These are phyloP conservation scores for Grosmannia clavigera DNA, from an alignment of 2,329 filamentous ascomycete species.

Conservation along the genomic window DNA sequence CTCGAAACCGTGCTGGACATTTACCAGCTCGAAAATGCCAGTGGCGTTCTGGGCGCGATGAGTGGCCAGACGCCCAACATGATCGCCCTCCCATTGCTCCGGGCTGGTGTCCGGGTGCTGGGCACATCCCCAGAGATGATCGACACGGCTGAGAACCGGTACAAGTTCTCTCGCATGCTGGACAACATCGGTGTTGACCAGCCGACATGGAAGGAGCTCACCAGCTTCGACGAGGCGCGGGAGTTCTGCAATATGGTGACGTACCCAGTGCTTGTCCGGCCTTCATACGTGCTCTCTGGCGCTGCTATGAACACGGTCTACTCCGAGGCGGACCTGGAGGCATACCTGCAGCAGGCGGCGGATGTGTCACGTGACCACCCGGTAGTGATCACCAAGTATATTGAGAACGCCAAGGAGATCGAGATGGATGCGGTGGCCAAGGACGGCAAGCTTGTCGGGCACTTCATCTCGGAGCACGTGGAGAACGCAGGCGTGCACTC, in stretches of 20 bases:
- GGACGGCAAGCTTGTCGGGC: slow-evolving; percentile 79
- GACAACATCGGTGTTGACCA: slow-evolving; percentile 92
- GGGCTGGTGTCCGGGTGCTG: slow-evolving; percentile 81
- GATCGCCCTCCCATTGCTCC: slow-evolving; percentile 80
- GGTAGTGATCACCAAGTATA: slow-evolving; percentile 98
- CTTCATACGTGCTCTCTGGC: slow-evolving; percentile 92
- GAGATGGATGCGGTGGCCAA: slow-evolving; percentile 98
- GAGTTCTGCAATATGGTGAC: slow-evolving; percentile 78
- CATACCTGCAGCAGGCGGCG: slow-evolving; percentile 77
- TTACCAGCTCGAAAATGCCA: slow-evolving; percentile 73
- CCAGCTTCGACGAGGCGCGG: slow-evolving; percentile 81
- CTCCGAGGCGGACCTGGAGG: slow-evolving; percentile 82
- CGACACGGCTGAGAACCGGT: slow-evolving; percentile 90
- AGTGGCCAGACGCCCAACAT: slow-evolving; percentile 97
- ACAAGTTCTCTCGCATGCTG: slow-evolving; percentile 97
- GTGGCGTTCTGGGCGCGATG: slow-evolving; percentile 86
- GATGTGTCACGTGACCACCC: slow-evolving; percentile 93
- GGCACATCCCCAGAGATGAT: slow-evolving; percentile 99
- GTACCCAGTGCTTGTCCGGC: slow-evolving; percentile 89
- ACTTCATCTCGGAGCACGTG: slow-evolving; percentile 97
- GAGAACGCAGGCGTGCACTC: slow-evolving; percentile 98
- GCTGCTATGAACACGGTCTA: slow-evolving; percentile 99
- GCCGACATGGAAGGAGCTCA: slow-evolving; percentile 95
- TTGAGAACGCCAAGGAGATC: slow-evolving; percentile 98
- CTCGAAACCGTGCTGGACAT: slow-evolving; percentile 86